Percentiles rank a stretch among this genome's conserved stretches.
phyloP scores from a whole-genome alignment of 2,329 filamentous ascomycete species.

The Zopfia rhizophila region DNA sequence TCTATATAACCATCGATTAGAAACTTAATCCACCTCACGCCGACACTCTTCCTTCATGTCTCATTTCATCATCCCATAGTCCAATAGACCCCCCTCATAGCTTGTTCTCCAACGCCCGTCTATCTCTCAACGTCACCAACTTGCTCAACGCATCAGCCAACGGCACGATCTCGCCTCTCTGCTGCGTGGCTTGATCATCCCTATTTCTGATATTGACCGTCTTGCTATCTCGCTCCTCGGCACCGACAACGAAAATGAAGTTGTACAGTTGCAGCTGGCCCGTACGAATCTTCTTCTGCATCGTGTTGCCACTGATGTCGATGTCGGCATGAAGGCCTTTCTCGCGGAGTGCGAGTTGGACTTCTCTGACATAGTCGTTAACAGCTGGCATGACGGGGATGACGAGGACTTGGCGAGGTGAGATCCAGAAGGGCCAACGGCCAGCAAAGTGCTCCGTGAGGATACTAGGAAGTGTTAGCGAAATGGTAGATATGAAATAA shows the following conservation, averaged over 20 bases:
- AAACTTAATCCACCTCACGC: too few species aligned
- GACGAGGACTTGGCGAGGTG: slow-evolving; percentile 82
- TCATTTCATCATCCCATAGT: not conserved
- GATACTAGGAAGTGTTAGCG: slow-evolving; percentile 58
- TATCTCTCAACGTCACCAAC: slow-evolving; percentile 59
- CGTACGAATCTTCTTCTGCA: slow-evolving; percentile 89
- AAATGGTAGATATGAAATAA: not conserved
- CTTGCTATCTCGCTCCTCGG: slow-evolving; percentile 67
- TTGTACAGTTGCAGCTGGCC: slow-evolving; percentile 85
- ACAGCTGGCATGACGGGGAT: slow-evolving; percentile 79
- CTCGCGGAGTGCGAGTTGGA: slow-evolving; percentile 73
- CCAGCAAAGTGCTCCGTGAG: slow-evolving; percentile 85
- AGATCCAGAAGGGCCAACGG: slow-evolving; percentile 91
- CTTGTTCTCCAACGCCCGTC: slow-evolving; percentile 51
- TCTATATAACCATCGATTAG: too few species aligned
- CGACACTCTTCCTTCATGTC: too few species aligned
- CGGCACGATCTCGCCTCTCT: slow-evolving; percentile 69
- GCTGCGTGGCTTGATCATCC: slow-evolving; percentile 70
- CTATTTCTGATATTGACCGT: slow-evolving; percentile 73
- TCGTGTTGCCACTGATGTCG: slow-evolving; percentile 79
- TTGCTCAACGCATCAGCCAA: slow-evolving; percentile 68
- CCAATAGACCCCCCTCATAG: slow-evolving; percentile 19
- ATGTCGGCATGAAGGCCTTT: slow-evolving; percentile 76
- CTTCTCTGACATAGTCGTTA: slow-evolving; percentile 78
- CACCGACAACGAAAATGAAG: slow-evolving; percentile 79